Conservation (phyloP, 345 rosid species). For the Eucalyptus polyanthemos region DNA sequence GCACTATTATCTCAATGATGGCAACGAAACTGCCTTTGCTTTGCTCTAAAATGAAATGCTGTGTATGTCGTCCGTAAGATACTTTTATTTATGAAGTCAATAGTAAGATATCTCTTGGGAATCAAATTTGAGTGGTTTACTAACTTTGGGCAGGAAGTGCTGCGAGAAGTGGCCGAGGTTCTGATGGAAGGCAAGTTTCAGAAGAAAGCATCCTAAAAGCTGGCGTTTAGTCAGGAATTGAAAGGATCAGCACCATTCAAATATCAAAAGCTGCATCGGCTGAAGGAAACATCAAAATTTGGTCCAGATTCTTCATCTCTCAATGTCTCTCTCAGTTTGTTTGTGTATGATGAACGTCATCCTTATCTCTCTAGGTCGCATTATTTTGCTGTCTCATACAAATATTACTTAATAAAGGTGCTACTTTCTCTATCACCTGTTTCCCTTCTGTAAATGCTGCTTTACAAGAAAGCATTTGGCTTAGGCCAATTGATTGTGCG, state of each 20-base stretch:
- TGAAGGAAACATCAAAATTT: constrained; percentile 16
- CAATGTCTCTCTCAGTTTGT: neutral
- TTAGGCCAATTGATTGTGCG: neutral
- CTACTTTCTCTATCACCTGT: neutral
- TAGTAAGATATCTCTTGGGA: neutral
- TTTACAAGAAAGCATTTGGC: neutral
- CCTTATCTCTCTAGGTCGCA: neutral
- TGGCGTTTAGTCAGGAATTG: constrained; percentile 28
- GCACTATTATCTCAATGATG: neutral
- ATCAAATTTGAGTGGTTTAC: neutral
- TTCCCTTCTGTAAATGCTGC: neutral
- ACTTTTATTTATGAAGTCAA: neutral
- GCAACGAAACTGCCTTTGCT: neutral
- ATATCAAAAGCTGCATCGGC: constrained; percentile 35
- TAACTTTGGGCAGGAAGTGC: constrained; percentile 33
- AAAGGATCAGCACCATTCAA: constrained; percentile 42
- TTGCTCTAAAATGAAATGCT: neutral
- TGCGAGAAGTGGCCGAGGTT: constrained; percentile 37
- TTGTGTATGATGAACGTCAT: neutral
- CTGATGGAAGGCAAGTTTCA: constrained; percentile 43
- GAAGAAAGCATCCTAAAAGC: constrained; percentile 26
- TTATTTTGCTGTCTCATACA: neutral
- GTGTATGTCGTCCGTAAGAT: neutral
- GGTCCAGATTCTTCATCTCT: constrained; percentile 24
- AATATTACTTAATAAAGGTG: neutral